phyloP scores from a whole-genome alignment of 2,329 filamentous ascomycete genomes.

The Chaetomiaceae sp. region DNA sequence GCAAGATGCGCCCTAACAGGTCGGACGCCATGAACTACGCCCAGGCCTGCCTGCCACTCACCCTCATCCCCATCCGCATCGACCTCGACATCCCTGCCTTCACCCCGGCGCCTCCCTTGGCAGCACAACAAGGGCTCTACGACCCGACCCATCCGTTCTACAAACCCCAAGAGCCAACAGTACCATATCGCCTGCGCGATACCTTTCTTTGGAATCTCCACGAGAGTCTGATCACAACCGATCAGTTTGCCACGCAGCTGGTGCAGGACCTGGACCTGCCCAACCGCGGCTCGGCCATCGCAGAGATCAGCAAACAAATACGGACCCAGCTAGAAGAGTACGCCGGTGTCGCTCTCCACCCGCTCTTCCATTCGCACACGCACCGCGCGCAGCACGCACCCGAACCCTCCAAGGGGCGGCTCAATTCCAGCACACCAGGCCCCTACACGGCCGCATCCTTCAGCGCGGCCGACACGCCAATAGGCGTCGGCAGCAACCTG shows the following conservation, averaged over 20 bases:
- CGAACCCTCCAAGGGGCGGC: conserved; percentile 28
- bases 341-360: conserved; percentile 86
- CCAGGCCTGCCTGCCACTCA: conserved; percentile 73
- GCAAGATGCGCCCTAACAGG: conserved; percentile 54
- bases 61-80: conserved; percentile 90
- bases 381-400: conserved; percentile 29
- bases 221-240: conserved; percentile 87
- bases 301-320: conserved; percentile 88
- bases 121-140: conserved; percentile 59
- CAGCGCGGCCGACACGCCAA: conserved; percentile 53
- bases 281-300: conserved; percentile 60
- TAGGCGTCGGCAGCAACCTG: conserved; percentile 46
- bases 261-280: conserved; percentile 92
- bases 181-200: conserved; percentile 84
- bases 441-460: conserved; percentile 18
- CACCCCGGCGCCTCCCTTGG: conserved; percentile 58
- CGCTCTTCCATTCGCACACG: conserved; percentile 68
- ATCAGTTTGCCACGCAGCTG: conserved; percentile 86
- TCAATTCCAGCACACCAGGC: conserved; percentile 23
- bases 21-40: conserved; percentile 56
- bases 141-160: conserved; percentile 74
- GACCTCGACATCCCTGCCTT: conserved; percentile 86
- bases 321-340: conserved; percentile 94
- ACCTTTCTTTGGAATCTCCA: conserved; percentile 98
- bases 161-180: conserved; percentile 68